These are phyloP conservation scores for Didymella keratinophila DNA, from an alignment of 2,329 filamentous ascomycete genomes.

Conservation along the genomic window DNA sequence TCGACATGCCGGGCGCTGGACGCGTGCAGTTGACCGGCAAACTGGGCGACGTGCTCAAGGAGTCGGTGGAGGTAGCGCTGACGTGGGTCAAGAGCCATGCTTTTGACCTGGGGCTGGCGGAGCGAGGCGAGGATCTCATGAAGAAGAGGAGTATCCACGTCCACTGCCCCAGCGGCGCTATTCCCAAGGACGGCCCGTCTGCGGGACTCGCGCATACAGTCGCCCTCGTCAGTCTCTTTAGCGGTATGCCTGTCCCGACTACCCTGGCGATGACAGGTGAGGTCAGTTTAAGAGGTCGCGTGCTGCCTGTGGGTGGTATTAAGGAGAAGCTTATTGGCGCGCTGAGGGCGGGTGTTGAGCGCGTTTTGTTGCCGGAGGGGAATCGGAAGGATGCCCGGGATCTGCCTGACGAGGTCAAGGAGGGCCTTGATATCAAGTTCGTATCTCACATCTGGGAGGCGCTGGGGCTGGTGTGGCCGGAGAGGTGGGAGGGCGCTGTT, in stretches of 20 bases:
- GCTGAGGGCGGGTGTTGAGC: slow-evolving; percentile 90
- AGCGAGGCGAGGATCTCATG: slow-evolving; percentile 91
- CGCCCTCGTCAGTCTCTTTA: slow-evolving; percentile 89
- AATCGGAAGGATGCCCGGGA: slow-evolving; percentile 95
- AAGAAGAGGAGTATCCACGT: slow-evolving; percentile 93
- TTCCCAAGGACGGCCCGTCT: slow-evolving; percentile 86
- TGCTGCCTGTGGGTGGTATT: slow-evolving; percentile 95
- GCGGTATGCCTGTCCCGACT: slow-evolving; percentile 83
- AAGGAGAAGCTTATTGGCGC: slow-evolving; percentile 99
- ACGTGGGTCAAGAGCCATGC: slow-evolving; percentile 98
- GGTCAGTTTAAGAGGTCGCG: slow-evolving; percentile 81
- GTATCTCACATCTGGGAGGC: slow-evolving; percentile 97
- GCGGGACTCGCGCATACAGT: slow-evolving; percentile 95
- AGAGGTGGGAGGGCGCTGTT: slow-evolving; percentile 75
- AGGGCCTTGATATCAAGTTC: slow-evolving; percentile 86
- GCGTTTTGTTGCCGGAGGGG: slow-evolving; percentile 83
- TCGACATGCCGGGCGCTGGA: slow-evolving; percentile 93
- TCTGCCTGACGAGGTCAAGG: slow-evolving; percentile 85
- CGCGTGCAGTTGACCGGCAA: slow-evolving; percentile 95
- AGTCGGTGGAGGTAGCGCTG: slow-evolving; percentile 93
- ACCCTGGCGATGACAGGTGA: slow-evolving; percentile 94
- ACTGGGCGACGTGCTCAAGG: slow-evolving; percentile 94
- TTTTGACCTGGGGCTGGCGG: slow-evolving; percentile 82
- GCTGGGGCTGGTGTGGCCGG: slow-evolving; percentile 89
- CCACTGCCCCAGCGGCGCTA: slow-evolving; percentile 92